A percentile compares a stretch with the other conserved stretches of the same genome.
Conservation (phyloP, 1,139 yeast genomes). For the Suhomyces yuchorum region DNA sequence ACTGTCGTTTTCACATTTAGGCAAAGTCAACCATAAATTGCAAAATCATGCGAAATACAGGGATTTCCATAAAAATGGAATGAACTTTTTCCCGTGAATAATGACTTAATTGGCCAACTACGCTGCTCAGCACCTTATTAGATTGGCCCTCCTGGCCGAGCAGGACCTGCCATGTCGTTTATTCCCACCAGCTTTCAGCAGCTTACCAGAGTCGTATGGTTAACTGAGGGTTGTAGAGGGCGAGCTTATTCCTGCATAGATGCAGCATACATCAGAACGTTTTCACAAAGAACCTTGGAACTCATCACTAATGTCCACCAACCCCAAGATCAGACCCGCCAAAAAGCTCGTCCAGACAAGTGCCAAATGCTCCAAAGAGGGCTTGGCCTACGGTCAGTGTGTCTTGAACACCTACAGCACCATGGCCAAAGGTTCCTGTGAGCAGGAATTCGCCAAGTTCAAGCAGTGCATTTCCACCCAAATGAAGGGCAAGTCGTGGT, state of each 20-base stretch:
- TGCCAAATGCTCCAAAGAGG: slow-evolving; percentile 45
- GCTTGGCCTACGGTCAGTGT: slow-evolving; percentile 63
- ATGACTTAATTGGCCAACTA: too few relatives aligned
- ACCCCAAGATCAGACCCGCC: slow-evolving; percentile 41
- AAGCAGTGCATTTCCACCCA: slow-evolving; percentile 44
- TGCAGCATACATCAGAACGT: background rate
- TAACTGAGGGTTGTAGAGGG: too few relatives aligned
- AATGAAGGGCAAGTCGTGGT: slow-evolving; percentile 11
- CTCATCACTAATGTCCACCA: slow-evolving; percentile 10
- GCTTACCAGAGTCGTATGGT: too few relatives aligned
- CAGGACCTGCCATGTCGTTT: too few relatives aligned
- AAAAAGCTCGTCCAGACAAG: slow-evolving; percentile 38
- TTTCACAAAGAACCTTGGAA: background rate
- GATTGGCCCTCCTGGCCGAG: too few relatives aligned
- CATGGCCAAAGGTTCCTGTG: slow-evolving; percentile 58
- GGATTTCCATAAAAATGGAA: too few relatives aligned
- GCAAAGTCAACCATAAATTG: too few relatives aligned
- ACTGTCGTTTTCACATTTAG: too few relatives aligned
- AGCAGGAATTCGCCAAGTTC: slow-evolving; percentile 56
- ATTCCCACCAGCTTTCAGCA: too few relatives aligned
- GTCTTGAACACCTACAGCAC: slow-evolving; percentile 56
- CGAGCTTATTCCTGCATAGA: background rate
- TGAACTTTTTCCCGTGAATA: too few relatives aligned
- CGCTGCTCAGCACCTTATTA: too few relatives aligned
- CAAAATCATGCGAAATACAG: too few relatives aligned